phyloP scores from a whole-genome alignment of 441 rosid species.

The Arabidopsis lyrata region DNA sequence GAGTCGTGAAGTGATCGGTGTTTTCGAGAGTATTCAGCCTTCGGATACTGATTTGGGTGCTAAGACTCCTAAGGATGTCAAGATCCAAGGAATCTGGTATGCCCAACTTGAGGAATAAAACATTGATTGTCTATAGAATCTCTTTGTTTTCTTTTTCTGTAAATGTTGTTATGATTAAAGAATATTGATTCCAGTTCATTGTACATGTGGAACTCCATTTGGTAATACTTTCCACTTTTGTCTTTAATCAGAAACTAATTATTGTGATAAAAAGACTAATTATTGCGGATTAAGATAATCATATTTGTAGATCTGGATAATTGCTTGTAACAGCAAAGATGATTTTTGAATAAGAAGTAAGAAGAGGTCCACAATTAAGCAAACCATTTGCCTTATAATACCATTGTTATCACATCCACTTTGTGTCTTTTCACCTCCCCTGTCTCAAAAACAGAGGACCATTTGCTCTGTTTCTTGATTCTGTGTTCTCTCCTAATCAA shows the following conservation, averaged over 20 bases:
- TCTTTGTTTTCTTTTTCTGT: conserved; percentile 13
- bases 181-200: conserved; percentile 31
- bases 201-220: conserved; percentile 34
- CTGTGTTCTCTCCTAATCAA: not conserved
- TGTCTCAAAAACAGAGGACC: conserved; percentile 34
- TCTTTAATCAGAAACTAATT: conserved; percentile 41
- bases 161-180: conserved; percentile 25
- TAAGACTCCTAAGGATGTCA: conserved; percentile 77
- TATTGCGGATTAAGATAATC: conserved; percentile 40
- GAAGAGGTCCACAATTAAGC: conserved; percentile 20
- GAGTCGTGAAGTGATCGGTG: conserved; percentile 77
- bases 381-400: conserved; percentile 25
- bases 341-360: conserved; percentile 1
- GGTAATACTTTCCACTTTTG: conserved; percentile 17
- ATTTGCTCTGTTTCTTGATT: conserved; percentile 33
- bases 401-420: conserved; percentile 27
- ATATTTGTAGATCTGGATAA: conserved; percentile 42
- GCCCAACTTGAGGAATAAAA: conserved; percentile 74
- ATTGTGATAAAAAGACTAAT: conserved; percentile 33
- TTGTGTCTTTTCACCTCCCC: not conserved
- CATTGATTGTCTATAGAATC: conserved; percentile 3
- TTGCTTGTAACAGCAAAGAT: conserved; percentile 33
- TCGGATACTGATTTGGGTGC: conserved; percentile 92
- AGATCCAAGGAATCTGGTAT: conserved; percentile 88
- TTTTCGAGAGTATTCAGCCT: conserved; percentile 85